Evolutionary conservation across 495 filamentous ascomycete genomes (phyloP).

Genomic region (Tuber calosporum): DNA sequence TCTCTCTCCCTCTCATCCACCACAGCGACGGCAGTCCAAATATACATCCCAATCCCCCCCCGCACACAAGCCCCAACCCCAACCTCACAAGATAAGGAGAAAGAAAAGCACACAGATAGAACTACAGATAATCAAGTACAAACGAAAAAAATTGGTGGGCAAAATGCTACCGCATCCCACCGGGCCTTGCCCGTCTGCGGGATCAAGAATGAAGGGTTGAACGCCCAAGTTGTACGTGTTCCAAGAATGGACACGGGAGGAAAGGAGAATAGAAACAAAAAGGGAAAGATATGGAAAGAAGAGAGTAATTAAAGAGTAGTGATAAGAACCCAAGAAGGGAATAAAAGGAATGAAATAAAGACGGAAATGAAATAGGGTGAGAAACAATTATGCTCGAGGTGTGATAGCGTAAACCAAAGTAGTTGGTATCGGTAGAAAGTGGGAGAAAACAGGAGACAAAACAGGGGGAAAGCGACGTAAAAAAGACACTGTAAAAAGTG

Average conservation of each 20-base stretch:
- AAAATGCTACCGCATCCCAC: not conserved
- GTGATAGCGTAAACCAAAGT: constrained; percentile 3
- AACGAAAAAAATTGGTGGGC: not conserved
- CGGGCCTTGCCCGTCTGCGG: not conserved
- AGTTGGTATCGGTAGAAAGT: not conserved
- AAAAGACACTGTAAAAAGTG: constrained; percentile 5
- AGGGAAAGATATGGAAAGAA: not conserved
- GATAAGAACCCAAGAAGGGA: not conserved
- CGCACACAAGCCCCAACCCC: not conserved
- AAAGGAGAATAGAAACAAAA: not conserved
- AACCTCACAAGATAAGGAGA: not conserved
- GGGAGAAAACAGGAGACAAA: not conserved
- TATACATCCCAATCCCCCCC: constrained; percentile 2
- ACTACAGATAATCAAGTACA: not conserved
- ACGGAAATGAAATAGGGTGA: not conserved
- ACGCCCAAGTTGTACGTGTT: not conserved
- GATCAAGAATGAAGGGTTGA: constrained; percentile 1
- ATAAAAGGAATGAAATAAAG: not conserved
- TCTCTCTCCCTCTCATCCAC: not conserved
- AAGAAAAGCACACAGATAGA: not conserved
- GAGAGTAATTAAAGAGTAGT: not conserved
- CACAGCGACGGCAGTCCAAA: not conserved
- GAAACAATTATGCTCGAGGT: not conserved
- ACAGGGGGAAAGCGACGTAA: not conserved
- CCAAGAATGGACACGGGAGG: not conserved